Evolutionary conservation across 2,329 filamentous ascomycete species (phyloP).

Genomic region (Mycosphaerella arachidis): DNA sequence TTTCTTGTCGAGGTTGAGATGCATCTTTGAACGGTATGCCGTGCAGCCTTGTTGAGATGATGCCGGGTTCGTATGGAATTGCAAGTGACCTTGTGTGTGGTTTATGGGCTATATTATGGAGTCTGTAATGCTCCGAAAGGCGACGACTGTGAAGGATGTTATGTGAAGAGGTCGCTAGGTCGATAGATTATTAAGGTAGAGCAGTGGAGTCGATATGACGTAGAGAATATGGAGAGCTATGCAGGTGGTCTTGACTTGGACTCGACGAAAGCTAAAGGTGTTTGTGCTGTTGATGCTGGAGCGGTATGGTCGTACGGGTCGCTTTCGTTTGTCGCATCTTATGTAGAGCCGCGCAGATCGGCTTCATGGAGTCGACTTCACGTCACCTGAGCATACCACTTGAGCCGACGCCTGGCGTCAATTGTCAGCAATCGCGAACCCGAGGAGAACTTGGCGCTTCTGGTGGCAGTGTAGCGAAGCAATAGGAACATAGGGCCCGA

Average conservation of each 20-base stretch:
- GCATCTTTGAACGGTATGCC: constrained; percentile 23
- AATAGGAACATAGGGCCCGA: too few species aligned
- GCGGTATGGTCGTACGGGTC: too few species aligned
- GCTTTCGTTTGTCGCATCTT: too few species aligned
- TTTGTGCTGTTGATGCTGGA: background rate
- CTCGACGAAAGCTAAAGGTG: background rate
- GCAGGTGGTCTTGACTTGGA: background rate
- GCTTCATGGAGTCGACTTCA: background rate
- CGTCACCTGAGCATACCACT: background rate
- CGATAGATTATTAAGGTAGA: background rate
- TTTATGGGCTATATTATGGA: too few species aligned
- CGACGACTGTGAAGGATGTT: background rate
- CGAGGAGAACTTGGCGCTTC: too few species aligned
- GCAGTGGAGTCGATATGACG: background rate
- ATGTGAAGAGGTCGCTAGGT: background rate
- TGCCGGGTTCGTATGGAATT: background rate
- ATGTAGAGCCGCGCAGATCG: background rate
- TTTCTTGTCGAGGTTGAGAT: constrained; percentile 35
- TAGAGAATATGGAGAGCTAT: background rate
- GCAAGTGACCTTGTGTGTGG: background rate
- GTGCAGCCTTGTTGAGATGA: too few species aligned
- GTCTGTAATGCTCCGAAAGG: too few species aligned
- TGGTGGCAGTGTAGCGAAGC: too few species aligned
- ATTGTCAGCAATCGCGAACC: background rate
- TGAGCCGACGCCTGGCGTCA: background rate